phyloP scores from a whole-genome alignment of 2,329 filamentous ascomycete species.

The Chrysosporium queenslandicum region DNA sequence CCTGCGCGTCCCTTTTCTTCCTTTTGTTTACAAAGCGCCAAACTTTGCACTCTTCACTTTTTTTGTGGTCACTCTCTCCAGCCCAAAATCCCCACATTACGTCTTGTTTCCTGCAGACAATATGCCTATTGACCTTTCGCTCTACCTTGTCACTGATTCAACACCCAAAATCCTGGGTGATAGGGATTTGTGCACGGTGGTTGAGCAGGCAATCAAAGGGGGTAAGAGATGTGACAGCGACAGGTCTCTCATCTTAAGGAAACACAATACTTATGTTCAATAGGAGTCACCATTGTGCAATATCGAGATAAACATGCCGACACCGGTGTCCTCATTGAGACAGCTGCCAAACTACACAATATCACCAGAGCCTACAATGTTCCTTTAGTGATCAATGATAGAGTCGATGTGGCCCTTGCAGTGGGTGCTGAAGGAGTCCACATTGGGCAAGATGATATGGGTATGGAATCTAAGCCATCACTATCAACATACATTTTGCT shows the following conservation, averaged over 20 bases:
- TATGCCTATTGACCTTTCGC: constrained; percentile 56
- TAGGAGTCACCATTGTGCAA: constrained; percentile 71
- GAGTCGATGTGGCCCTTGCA: constrained; percentile 77
- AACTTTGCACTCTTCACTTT: background rate
- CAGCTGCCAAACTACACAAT: constrained; percentile 58
- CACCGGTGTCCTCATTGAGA: constrained; percentile 60
- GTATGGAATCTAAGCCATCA: constrained; percentile 37
- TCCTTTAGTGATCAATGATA: constrained; percentile 85
- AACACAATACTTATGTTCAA: background rate
- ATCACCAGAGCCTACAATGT: constrained; percentile 59
- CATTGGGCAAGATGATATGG: constrained; percentile 87
- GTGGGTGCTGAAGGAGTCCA: constrained; percentile 86
- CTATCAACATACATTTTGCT: background rate
- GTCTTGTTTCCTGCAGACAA: background rate
- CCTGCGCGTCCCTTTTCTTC: background rate
- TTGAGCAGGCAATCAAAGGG: constrained; percentile 64
- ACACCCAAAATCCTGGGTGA: constrained; percentile 71
- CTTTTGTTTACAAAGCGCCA: background rate
- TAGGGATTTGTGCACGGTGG: constrained; percentile 59
- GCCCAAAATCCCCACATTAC: background rate
- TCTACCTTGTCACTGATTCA: constrained; percentile 90
- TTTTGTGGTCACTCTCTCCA: background rate
- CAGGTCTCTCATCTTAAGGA: background rate
- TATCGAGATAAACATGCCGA: constrained; percentile 80
- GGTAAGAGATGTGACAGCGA: constrained; percentile 38